Conservation (phyloP, 1,139 yeast species). For the Yamadazyma diddensiae region DNA sequence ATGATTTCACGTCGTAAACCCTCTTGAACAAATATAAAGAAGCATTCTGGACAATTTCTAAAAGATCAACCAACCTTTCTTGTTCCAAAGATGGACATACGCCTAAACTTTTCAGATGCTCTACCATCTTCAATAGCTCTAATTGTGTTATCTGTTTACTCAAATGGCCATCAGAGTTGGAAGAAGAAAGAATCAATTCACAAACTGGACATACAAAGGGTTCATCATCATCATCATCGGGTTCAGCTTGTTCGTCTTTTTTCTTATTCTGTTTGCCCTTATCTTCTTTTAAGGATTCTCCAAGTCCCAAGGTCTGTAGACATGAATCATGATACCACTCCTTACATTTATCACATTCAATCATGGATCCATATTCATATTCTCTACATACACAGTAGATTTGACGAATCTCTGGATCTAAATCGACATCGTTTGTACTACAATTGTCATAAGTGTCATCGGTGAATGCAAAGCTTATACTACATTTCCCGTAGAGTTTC, state of each 20-base stretch:
- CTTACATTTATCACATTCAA: slow-evolving; percentile 73
- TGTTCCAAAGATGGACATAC: slow-evolving; percentile 42
- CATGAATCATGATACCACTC: slow-evolving; percentile 83
- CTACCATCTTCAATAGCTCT: slow-evolving; percentile 17
- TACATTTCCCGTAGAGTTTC: slow-evolving; percentile 24
- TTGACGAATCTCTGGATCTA: slow-evolving; percentile 10
- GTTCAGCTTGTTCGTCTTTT: slow-evolving; percentile 9
- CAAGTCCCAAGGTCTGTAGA: slow-evolving; percentile 29
- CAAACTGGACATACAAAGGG: slow-evolving; percentile 70
- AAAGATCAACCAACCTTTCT: slow-evolving; percentile 20
- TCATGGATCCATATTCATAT: slow-evolving; percentile 69
- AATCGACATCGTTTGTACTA: slow-evolving; percentile 8
- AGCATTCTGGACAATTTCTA: slow-evolving; percentile 11
- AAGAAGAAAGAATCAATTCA: slow-evolving; percentile 24
- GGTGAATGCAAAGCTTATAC: slow-evolving; percentile 33
- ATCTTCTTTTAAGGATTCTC: slow-evolving; percentile 18
- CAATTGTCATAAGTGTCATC: slow-evolving; percentile 35
- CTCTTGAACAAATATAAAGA: slow-evolving; percentile 10
- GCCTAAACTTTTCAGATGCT: slow-evolving; percentile 31
- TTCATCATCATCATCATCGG: slow-evolving; percentile 28
- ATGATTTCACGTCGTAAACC: slow-evolving; percentile 16
- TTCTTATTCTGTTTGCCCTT: slow-evolving; percentile 2
- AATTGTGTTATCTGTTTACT: slow-evolving; percentile 20
- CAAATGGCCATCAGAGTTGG: slow-evolving; percentile 16
- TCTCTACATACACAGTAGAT: slow-evolving; percentile 71